Base-by-base conservation (phyloP, 805 yeast genomes). In the Lachancea kluyveri region DNA sequence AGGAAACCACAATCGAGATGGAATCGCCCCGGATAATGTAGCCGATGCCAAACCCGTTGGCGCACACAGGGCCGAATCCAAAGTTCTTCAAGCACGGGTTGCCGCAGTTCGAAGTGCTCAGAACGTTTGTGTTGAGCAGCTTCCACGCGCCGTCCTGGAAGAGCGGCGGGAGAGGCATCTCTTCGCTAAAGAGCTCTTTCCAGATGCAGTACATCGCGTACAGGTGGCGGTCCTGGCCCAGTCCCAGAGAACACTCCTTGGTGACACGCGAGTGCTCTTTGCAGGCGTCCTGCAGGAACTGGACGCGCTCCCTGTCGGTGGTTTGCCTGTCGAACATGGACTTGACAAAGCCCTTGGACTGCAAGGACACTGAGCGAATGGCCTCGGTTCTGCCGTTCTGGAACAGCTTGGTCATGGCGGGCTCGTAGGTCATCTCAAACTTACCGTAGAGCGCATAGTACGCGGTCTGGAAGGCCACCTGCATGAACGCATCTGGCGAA, bases 341-440 rank as follows among this genome's bases (percentile, higher is more conserved):
- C 35, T 94, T 74, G 11, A 85, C 94, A 61, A 86, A 87, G 27
- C 72, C 66, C 50, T 82, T 82, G 1, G 92, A 79, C 52, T 85
- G 85, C 45, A 73, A 67, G 5, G 90, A 77, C 4, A 87, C 96
- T 0, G 94, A 72, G 48, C 96, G 68, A 35, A 87, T 77, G 3
- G 95, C 94, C 58, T 87, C 96, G 1, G 96, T 87, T 55, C 96
- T 72, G 8, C 96, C 96, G 52, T 87, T 95, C 41, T 79, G 69
- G 54, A 79, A 87, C 37, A 65, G 66, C 57, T 87, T 87, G 4
- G 96, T 88, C 96, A 87, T 87, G 6, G 95, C 95, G 2, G 96
- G 96, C 60, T 87, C 96, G 55, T 87, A 87, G 5, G 95, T 85
- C 42, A 94, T 83, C 57, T 86, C 96, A 23, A 86, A 90, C 52